Evolutionary conservation across 257 asterid genomes (phyloP), one percentile per base, ranked within the genome.

Genomic region (Nicotiana paniculata): DNA sequence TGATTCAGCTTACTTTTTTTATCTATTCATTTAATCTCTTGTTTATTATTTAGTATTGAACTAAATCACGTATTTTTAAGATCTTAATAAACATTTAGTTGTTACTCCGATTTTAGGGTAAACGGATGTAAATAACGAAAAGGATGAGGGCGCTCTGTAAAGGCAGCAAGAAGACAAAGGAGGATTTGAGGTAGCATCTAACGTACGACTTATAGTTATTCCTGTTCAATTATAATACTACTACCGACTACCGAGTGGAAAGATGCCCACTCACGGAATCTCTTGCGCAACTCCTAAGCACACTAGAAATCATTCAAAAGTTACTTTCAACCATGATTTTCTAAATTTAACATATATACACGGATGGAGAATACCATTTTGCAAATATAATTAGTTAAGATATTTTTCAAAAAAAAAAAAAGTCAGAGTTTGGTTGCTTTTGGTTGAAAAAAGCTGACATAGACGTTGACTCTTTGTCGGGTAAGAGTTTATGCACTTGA

Each of bases 371-470:
- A 18, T 5, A 59, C 12, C 30, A 21, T 61, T 61, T 21, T 61
- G 32, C 30, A 9, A 61, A 21, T 7, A n/a, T 21, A 59, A 61
- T 61, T 61, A 32, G 21, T n/a, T 1, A 21, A 9, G 13, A 21
- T 21, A 61, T 61, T 6, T 58, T 59, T n/a, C 3, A 70, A 51
- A 24, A 43, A 28, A 9, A 12, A 37, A n/a, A 12, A 21, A 63
- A 28, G 83, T 57, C n/a, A 82, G 85, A 11, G 9, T 15, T 28
- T 30, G 84, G 87, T 88, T 88, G 87, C 87, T 77, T 85, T 85
- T 84, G 92, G 94, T 89, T 89, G 88, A 68, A 84, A 89, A 92
- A 88, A 90, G 86, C 94, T 88, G 93, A 90, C 91, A 92, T 83
- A 66, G 88, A 87, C 88, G 96, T 92, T 90, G 97, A 91, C 90